Base-by-base conservation (phyloP, 305 asterid genomes). In the Fraxinus latifolia region DNA sequence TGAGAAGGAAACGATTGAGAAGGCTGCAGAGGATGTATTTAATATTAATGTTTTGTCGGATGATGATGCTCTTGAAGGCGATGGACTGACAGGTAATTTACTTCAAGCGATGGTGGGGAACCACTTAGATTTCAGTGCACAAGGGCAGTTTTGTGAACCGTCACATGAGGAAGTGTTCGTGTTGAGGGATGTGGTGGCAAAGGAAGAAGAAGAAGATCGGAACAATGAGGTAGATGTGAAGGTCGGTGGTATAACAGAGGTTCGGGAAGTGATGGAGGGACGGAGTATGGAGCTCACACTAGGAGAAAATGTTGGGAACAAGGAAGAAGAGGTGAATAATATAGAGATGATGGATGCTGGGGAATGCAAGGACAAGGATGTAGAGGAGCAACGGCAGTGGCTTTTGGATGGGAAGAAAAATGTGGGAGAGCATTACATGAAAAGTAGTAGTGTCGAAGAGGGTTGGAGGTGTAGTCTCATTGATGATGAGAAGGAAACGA, bases 201-300 rank as follows among this genome's bases (percentile, higher is more conserved):
- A 72, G 83, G 90, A 83, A 50, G 90, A 84, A 50, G 90, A 84
- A n/a, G 82, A 85, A 0, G 81, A 6, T 60, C 14, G 47, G 25
- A 83, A 17, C 53, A 44, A 76, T 47, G 88, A 68, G 77, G 86
- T 33, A 39, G 76, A 82, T 55, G 81, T 33, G 11, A 39, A 37
- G 65, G 87, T 32, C 9, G 73, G 65, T 25, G n/a, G n/a, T 25
- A 65, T 23, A 23, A 65, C 34, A 8, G 72, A 21, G 72, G 72
- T 65, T 23, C 5, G 6, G 5, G 15, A 23, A 25, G 32, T 62
- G 15, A 23, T 62, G 29, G 71, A 21, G 72, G 93, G 88, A 27
- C 86, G 88, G 5, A 91, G 88, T 84, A 84, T 92, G 44, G 90
- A 93, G 87, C 89, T 92, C 81, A 89, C 88, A 29, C 89, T 92